Conservation (phyloP, 2,329 filamentous ascomycete genomes). For the Epichloe glyceriae region DNA sequence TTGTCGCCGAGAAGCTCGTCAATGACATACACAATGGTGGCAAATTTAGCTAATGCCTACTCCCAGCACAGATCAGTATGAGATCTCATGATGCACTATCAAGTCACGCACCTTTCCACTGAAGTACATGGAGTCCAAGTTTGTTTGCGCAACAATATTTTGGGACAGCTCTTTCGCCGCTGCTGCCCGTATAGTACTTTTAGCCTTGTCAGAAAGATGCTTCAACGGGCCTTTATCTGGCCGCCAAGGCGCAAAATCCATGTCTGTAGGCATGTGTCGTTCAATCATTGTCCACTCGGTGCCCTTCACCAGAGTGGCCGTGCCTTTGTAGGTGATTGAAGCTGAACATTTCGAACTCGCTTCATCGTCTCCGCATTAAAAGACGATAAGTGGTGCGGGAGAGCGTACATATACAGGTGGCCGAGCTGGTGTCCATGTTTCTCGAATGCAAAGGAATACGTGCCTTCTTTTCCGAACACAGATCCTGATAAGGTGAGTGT, state of each 20-base stretch:
- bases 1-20: constrained; percentile 49
- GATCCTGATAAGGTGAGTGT: constrained; percentile 52
- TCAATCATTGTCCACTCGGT: constrained; percentile 72
- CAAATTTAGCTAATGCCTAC: constrained; percentile 63
- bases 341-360: constrained; percentile 38
- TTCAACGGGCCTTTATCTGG: constrained; percentile 35
- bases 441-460: constrained; percentile 61
- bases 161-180: constrained; percentile 64
- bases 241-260: constrained; percentile 72
- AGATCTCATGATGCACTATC: neutral
- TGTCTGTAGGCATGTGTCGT: constrained; percentile 52
- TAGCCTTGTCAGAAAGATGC: constrained; percentile 38
- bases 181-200: constrained; percentile 44
- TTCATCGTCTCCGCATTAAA: constrained; percentile 49
- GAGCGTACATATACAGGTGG: constrained; percentile 67
- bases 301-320: constrained; percentile 57
- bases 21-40: constrained; percentile 51
- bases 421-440: constrained; percentile 51
- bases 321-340: constrained; percentile 82
- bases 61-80: neutral
- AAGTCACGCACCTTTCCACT: constrained; percentile 56
- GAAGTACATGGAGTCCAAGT: constrained; percentile 83
- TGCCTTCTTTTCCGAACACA: constrained; percentile 44
- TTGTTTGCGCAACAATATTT: constrained; percentile 58
- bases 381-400: constrained; percentile 74